These are phyloP conservation scores for Penicillium fuscoglaucum DNA, from an alignment of 2,329 filamentous ascomycete genomes.

Conservation along the genomic window DNA sequence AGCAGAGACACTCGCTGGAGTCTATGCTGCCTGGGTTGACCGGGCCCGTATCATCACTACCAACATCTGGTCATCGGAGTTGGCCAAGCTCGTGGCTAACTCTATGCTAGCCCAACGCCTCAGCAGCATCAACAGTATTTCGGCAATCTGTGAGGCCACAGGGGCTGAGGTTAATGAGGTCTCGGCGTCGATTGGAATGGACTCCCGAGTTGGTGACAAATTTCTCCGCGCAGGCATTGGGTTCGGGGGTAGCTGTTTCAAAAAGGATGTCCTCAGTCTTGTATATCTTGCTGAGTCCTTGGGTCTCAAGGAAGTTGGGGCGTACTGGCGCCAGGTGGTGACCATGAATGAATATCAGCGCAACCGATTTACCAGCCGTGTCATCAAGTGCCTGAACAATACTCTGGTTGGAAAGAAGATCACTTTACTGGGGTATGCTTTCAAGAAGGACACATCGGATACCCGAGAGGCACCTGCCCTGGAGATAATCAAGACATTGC, in stretches of 20 bases:
- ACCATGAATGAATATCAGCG: constrained; percentile 76
- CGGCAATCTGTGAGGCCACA: constrained; percentile 72
- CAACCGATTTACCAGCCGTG: constrained; percentile 64
- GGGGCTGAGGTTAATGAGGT: constrained; percentile 74
- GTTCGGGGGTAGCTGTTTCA: constrained; percentile 78
- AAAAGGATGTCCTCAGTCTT: constrained; percentile 73
- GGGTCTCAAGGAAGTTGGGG: constrained; percentile 67
- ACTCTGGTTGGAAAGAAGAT: constrained; percentile 70
- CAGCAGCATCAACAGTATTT: constrained; percentile 76
- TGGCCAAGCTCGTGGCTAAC: constrained; percentile 76
- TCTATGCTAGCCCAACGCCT: constrained; percentile 78
- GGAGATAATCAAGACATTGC: constrained; percentile 17
- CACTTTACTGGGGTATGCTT: constrained; percentile 72
- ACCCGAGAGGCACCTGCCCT: constrained; percentile 66
- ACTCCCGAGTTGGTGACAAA: constrained; percentile 68
- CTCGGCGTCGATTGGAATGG: constrained; percentile 64
- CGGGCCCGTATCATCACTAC: constrained; percentile 66
- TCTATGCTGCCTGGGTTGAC: constrained; percentile 72
- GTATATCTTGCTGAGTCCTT: constrained; percentile 71
- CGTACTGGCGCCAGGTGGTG: constrained; percentile 73
- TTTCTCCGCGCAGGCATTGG: constrained; percentile 73
- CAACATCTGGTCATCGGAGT: constrained; percentile 74
- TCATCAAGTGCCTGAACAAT: constrained; percentile 67
- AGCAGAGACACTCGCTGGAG: constrained; percentile 61
- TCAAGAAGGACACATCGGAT: constrained; percentile 77